Evolutionary conservation across 306 rosid species (phyloP).

Genomic region (Vigna trinervia): DNA sequence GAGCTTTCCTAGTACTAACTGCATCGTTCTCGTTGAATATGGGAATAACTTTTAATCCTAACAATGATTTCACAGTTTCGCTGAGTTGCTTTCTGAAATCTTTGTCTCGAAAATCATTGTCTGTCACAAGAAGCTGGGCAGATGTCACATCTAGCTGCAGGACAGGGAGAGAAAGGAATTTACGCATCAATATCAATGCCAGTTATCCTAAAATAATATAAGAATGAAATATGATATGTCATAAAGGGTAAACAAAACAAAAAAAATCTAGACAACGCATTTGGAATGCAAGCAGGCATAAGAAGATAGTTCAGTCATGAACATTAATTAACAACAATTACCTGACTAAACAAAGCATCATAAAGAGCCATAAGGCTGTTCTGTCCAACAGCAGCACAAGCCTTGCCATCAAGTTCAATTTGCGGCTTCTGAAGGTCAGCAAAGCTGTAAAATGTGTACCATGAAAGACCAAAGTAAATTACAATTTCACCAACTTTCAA

Average conservation of each 20-base stretch:
- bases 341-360: constrained; percentile 90
- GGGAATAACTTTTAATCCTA: constrained; percentile 81
- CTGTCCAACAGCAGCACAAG: constrained; percentile 99
- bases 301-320: background rate
- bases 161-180: constrained; percentile 35
- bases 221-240: constrained; percentile 15
- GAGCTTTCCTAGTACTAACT: constrained; percentile 97
- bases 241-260: constrained; percentile 1
- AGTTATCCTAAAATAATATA: constrained; percentile 3
- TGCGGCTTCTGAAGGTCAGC: constrained; percentile 98
- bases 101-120: constrained; percentile 90
- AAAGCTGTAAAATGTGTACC: constrained; percentile 59
- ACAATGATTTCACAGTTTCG: constrained; percentile 78
- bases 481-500: constrained; percentile 29
- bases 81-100: constrained; percentile 85
- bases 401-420: constrained; percentile 95
- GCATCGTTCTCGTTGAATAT: constrained; percentile 96
- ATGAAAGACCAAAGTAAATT: constrained; percentile 32
- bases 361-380: constrained; percentile 92
- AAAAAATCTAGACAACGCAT: background rate
- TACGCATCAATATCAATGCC: constrained; percentile 32
- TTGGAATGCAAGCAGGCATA: constrained; percentile 9
- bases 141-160: constrained; percentile 90
- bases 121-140: constrained; percentile 98
- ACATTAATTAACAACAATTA: constrained; percentile 44